These are phyloP conservation scores for Lablab purpureus DNA, from an alignment of 306 rosid genomes.

Conservation along the genomic window DNA sequence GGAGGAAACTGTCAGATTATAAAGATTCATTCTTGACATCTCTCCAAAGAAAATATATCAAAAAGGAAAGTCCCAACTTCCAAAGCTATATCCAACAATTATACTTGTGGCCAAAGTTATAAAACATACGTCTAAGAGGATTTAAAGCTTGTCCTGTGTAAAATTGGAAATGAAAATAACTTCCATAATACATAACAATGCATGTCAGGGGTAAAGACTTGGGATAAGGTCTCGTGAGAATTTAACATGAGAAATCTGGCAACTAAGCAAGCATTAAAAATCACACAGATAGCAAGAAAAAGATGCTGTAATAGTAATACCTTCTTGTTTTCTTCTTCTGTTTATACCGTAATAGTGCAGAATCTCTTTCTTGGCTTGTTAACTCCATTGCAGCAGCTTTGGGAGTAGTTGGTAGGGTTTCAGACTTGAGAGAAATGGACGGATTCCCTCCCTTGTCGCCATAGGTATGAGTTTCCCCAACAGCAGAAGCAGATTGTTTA, in stretches of 20 bases:
- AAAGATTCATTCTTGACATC: slow-evolving; percentile 5
- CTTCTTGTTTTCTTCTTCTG: slow-evolving; percentile 93
- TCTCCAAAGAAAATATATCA: slow-evolving; percentile 1
- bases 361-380: slow-evolving; percentile 74
- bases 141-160: not conserved
- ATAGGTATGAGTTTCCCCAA: slow-evolving; percentile 43
- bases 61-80: not conserved
- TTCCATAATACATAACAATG: not conserved
- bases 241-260: not conserved
- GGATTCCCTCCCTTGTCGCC: slow-evolving; percentile 45
- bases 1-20: not conserved
- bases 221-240: not conserved
- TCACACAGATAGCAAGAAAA: slow-evolving; percentile 11
- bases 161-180: not conserved
- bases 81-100: not conserved
- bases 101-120: not conserved
- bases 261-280: slow-evolving; percentile 9
- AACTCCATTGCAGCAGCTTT: slow-evolving; percentile 63
- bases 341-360: slow-evolving; percentile 85
- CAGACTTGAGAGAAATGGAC: slow-evolving; percentile 44
- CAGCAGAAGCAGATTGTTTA: slow-evolving; percentile 43
- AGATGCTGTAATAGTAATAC: slow-evolving; percentile 55
- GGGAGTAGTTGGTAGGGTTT: slow-evolving; percentile 47
- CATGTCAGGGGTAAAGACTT: not conserved
- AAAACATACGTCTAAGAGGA: slow-evolving; percentile 7